Base-by-base conservation (phyloP, 495 filamentous ascomycete genomes). In the Alectoria sarmentosa region DNA sequence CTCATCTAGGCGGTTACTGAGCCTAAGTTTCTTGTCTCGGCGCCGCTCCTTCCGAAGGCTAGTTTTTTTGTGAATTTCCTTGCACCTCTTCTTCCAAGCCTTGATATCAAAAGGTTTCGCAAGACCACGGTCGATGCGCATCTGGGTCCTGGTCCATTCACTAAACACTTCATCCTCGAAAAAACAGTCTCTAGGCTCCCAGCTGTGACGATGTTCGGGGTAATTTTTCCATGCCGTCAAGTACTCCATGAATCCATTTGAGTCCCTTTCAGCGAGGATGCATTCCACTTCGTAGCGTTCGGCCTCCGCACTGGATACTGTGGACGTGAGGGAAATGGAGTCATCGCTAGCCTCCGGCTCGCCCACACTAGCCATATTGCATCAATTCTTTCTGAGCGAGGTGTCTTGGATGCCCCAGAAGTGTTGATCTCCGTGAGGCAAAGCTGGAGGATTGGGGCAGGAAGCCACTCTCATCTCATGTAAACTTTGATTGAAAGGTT, bases 171-270 rank as follows among this genome's bases (percentile, higher is more conserved):
- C 69, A 1, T 76, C 73, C 19, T 77, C 71, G 28, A 79, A 72
- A 44, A 91, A 82, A 55, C 79, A 73, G 0, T 79, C 71, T n/a
- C 70, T 70, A 0, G 86, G 83, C 65, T 90, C 87, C 88, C 88
- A 92, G 4, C 82, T 85, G 59, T 81, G 76, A 56, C 84, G 71
- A 17, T 83, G 65, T 13, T 84, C 57, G 1, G 77, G 73, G 64
- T 88, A 92, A n/a, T 76, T 80, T 32, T 77, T 77, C 89, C 89
- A 92, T 65, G 82, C 79, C 39, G 91, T 80, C 4, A 91, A 77
- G 69, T 87, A 91, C 32, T 72, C 65, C 64, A 67, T 74, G 30
- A 71, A 67, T 13, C 72, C 75, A 11, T 83, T 76, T 0, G 72
- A n/a, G 4, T 44, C 66, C 14, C 75, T 71, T 68, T 90, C 83